These are phyloP conservation scores for Cryptomeria japonica DNA, from an alignment of 75 land plant genomes.

Conservation along the genomic window DNA sequence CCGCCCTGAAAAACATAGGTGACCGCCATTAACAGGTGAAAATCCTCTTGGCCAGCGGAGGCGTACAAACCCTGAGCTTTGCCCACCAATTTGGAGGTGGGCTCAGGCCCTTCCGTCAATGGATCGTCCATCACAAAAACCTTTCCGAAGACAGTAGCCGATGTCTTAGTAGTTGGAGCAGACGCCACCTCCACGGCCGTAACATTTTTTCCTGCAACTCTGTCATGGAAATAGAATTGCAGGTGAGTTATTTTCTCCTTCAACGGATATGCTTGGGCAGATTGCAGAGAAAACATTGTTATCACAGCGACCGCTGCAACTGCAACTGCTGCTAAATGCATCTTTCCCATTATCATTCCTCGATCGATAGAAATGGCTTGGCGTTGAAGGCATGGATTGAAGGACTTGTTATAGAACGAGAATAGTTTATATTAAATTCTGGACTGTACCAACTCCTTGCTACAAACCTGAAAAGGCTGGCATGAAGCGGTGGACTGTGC, in stretches of 20 bases:
- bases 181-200: constrained; percentile 15
- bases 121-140: constrained; percentile 31
- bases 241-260: constrained; percentile 19
- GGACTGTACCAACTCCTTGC: no score
- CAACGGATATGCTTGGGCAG: neutral
- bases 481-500: no score
- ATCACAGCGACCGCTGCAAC: neutral
- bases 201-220: constrained; percentile 1
- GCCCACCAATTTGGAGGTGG: constrained; percentile 26
- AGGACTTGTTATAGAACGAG: no score
- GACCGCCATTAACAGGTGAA: constrained; percentile 16
- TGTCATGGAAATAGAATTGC: constrained; percentile 32
- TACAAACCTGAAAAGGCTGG: no score
- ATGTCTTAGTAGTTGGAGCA: neutral
- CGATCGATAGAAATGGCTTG: no score
- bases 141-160: constrained; percentile 16
- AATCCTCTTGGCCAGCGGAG: neutral
- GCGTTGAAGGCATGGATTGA: no score
- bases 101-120: constrained; percentile 28
- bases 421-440: no score
- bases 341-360: neutral
- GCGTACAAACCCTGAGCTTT: constrained; percentile 40
- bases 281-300: neutral
- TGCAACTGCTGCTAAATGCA: neutral
- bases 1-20: constrained; percentile 18